A percentile compares a stretch with the other conserved stretches of the same genome.
Conservation (phyloP, 2,329 filamentous ascomycete species). For the Colletotrichum sp. region DNA sequence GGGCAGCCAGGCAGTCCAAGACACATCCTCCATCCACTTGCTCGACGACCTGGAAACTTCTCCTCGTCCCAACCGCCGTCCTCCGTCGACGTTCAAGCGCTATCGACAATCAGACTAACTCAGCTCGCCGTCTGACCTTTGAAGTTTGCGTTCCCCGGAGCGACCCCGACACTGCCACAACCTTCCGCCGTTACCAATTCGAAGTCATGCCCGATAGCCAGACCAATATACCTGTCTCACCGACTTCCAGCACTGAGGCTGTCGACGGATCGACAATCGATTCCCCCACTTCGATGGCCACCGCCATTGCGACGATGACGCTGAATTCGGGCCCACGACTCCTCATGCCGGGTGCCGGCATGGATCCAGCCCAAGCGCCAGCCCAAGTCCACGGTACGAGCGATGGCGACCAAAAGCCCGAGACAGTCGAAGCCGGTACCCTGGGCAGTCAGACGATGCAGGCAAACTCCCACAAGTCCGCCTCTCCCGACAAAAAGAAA, state of each 20-base stretch:
- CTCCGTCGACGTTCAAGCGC: background rate
- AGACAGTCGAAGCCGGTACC: background rate
- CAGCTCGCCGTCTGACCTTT: background rate
- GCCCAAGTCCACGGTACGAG: background rate
- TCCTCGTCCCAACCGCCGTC: background rate
- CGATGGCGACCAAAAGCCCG: background rate
- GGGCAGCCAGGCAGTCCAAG: background rate
- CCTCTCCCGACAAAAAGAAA: background rate
- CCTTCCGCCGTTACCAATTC: too few relatives aligned
- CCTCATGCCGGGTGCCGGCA: background rate
- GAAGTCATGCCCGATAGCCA: too few relatives aligned
- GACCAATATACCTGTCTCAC: background rate
- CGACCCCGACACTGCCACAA: too few relatives aligned
- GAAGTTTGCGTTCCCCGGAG: too few relatives aligned
- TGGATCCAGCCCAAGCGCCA: background rate
- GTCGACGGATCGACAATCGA: background rate
- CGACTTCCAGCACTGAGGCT: background rate
- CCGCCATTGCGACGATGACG: background rate
- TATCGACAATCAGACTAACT: background rate
- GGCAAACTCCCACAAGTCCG: too few relatives aligned
- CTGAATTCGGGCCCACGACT: background rate
- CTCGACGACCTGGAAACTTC: background rate
- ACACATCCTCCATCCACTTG: background rate
- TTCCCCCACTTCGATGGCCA: background rate
- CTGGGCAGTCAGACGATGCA: too few relatives aligned